These are phyloP conservation scores for Coemansia guatemalensis DNA, from an alignment of 192 early-diverging fungal genomes.

Conservation along the genomic window DNA sequence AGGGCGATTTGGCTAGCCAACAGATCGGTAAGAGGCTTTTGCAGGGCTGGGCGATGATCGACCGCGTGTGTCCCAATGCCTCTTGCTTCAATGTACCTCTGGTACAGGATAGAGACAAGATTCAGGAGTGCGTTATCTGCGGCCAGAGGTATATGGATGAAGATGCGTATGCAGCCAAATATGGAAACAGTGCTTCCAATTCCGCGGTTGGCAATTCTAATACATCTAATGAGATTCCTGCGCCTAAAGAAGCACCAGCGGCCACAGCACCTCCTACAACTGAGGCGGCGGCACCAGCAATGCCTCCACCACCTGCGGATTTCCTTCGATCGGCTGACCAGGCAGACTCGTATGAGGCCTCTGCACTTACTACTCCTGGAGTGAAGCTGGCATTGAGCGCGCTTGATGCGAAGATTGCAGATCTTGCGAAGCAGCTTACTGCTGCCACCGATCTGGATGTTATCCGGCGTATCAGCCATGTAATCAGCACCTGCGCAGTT, in stretches of 20 bases:
- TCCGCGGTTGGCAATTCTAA: too few relatives aligned
- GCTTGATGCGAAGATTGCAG: slow-evolving; percentile 23
- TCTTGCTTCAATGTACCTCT: slow-evolving; percentile 35
- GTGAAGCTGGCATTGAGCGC: slow-evolving; percentile 17
- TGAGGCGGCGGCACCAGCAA: background rate
- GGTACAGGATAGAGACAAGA: slow-evolving; percentile 26
- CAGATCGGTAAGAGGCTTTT: slow-evolving; percentile 40
- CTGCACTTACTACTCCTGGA: background rate
- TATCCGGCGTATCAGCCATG: slow-evolving; percentile 21
- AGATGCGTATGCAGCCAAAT: slow-evolving; percentile 24
- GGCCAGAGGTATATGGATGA: slow-evolving; percentile 44
- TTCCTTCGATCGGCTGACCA: too few relatives aligned
- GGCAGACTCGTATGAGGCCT: too few relatives aligned
- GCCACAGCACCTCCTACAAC: background rate
- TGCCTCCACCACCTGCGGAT: background rate
- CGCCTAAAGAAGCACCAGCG: background rate
- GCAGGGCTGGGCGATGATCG: slow-evolving; percentile 49
- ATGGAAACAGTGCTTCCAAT: slow-evolving; percentile 11
- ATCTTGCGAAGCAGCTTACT: slow-evolving; percentile 22
- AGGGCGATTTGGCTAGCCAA: slow-evolving; percentile 40
- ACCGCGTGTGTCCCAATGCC: slow-evolving; percentile 31
- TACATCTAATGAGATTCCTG: background rate
- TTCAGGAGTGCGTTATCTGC: slow-evolving; percentile 45
- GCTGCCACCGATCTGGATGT: slow-evolving; percentile 17
- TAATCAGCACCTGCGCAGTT: slow-evolving; percentile 26